A percentile compares a stretch with the other conserved stretches of the same genome.
Conservation (phyloP, 192 early-diverging fungal genomes). For the Mycoemilia scoparia region DNA sequence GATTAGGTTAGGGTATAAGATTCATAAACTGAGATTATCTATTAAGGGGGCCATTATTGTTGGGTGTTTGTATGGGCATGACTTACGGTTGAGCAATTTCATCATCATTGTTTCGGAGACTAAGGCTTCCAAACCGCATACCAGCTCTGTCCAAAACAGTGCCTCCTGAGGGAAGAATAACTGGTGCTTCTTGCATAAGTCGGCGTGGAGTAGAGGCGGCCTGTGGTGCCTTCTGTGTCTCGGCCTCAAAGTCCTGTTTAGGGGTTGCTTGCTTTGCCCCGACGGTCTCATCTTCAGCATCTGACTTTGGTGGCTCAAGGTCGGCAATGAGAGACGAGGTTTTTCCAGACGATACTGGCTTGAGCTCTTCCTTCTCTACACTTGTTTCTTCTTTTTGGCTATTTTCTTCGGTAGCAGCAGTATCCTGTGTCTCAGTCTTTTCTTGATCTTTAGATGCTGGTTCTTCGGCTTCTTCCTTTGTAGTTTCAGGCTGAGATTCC, state of each 20-base stretch:
- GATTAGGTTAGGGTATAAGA: no score
- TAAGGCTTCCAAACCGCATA: conserved; percentile 63
- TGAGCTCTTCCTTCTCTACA: conserved; percentile 1
- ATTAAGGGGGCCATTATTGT: no score
- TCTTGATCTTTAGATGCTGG: conserved; percentile 1
- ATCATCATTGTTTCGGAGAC: conserved; percentile 14
- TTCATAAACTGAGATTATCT: no score
- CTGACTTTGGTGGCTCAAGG: neutral
- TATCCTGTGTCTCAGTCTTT: conserved; percentile 4
- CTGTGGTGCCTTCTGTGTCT: conserved; percentile 1
- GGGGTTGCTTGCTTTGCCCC: neutral
- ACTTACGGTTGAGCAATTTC: neutral
- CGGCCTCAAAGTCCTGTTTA: neutral
- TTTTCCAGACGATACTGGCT: no score
- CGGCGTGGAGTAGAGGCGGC: conserved; percentile 32
- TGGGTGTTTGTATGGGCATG: neutral
- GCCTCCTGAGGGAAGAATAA: conserved; percentile 62
- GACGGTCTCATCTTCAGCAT: conserved; percentile 2
- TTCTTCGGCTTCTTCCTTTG: conserved; percentile 1
- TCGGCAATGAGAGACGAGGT: no score
- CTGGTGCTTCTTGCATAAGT: conserved; percentile 73
- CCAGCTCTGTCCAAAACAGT: conserved; percentile 43
- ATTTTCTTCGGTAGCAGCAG: conserved; percentile 3
- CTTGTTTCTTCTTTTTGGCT: neutral
- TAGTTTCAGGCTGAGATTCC: conserved; percentile 3